These are phyloP conservation scores for Lagenidium giganteum DNA, from an alignment of 352 stramenopile genomes.

Conservation along the genomic window DNA sequence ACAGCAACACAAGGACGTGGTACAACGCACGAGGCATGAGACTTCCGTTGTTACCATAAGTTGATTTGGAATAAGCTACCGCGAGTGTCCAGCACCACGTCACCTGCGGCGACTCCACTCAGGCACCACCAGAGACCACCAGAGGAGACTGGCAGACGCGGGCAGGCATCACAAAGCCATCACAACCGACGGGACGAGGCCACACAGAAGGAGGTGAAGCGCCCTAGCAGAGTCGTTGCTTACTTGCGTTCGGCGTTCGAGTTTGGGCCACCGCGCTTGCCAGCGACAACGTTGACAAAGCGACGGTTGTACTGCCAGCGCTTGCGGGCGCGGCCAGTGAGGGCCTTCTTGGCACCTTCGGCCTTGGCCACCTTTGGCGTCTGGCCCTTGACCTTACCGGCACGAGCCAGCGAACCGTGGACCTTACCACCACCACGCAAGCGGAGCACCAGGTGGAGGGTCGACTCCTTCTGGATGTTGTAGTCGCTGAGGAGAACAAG, in stretches of 20 bases:
- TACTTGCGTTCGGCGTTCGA: slow-evolving; percentile 97
- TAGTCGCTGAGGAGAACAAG: too few relatives aligned
- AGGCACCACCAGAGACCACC: slow-evolving; percentile 2
- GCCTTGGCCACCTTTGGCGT: slow-evolving; percentile 99
- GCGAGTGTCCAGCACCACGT: slow-evolving; percentile 13
- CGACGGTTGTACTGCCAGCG: slow-evolving; percentile 99
- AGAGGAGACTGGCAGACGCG: too few relatives aligned
- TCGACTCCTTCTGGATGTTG: slow-evolving; percentile 97
- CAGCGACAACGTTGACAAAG: slow-evolving; percentile 99
- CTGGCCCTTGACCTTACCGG: slow-evolving; percentile 99
- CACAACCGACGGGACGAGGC: too few relatives aligned
- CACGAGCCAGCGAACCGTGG: slow-evolving; percentile 99
- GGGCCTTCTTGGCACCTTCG: slow-evolving; percentile 98
- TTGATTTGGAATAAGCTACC: slow-evolving; percentile 49
- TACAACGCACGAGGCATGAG: too few relatives aligned
- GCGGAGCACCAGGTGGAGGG: slow-evolving; percentile 94
- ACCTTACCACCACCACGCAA: slow-evolving; percentile 96
- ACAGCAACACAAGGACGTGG: slow-evolving; percentile 3
- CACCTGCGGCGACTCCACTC: slow-evolving; percentile 22
- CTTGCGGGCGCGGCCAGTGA: slow-evolving; percentile 98
- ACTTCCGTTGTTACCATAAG: slow-evolving; percentile 44
- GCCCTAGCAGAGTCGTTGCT: too few relatives aligned
- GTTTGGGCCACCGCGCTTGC: slow-evolving; percentile 98
- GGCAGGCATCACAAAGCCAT: too few relatives aligned
- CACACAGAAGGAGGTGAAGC: too few relatives aligned